Percentiles rank a stretch among this genome's conserved stretches.
These are phyloP conservation scores for Dinochytrium kinnereticum DNA, from an alignment of 371 early-diverging fungal genomes.

Conservation along the genomic window DNA sequence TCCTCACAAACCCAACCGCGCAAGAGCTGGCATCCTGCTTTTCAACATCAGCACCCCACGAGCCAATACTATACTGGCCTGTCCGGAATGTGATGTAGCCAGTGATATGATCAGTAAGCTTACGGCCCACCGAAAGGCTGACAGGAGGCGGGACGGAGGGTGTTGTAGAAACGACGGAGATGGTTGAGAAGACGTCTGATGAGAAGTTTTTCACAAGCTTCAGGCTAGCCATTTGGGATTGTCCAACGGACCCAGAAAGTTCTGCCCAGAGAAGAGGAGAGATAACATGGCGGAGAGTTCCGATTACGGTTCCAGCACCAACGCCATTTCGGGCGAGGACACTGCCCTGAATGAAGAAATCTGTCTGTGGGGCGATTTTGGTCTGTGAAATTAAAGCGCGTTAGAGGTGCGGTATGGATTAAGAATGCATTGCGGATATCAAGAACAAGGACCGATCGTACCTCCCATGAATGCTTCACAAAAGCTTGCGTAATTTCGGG, in stretches of 20 bases:
- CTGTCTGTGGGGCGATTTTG: slow-evolving; percentile 71
- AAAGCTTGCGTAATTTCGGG: slow-evolving; percentile 72
- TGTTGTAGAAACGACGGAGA: slow-evolving; percentile 58
- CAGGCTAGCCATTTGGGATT: slow-evolving; percentile 61
- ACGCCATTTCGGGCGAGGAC: slow-evolving; percentile 75
- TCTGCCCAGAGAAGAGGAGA: slow-evolving; percentile 74
- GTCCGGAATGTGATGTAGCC: slow-evolving; percentile 81
- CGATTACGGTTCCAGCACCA: slow-evolving; percentile 77
- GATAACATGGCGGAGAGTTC: slow-evolving; percentile 74
- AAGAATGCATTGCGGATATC: too few relatives aligned
- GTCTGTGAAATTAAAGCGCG: too few relatives aligned
- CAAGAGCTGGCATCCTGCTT: slow-evolving; percentile 28
- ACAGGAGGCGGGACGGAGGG: slow-evolving; percentile 69
- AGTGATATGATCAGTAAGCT: slow-evolving; percentile 60
- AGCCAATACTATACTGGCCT: slow-evolving; percentile 72
- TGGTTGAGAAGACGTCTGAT: slow-evolving; percentile 70
- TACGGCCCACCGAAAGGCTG: slow-evolving; percentile 68
- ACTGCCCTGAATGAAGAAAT: slow-evolving; percentile 67
- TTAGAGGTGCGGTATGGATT: too few relatives aligned
- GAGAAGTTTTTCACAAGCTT: slow-evolving; percentile 75
- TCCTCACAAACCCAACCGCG: slow-evolving; percentile 45
- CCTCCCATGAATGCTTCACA: slow-evolving; percentile 86
- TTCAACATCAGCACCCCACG: slow-evolving; percentile 46
- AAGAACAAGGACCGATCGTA: too few relatives aligned
- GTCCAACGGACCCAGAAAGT: slow-evolving; percentile 54